Percentiles rank a stretch among this genome's conserved stretches.
Evolutionary conservation across 2,329 filamentous ascomycete genomes (phyloP).

Genomic region (Leptographium flavum): DNA sequence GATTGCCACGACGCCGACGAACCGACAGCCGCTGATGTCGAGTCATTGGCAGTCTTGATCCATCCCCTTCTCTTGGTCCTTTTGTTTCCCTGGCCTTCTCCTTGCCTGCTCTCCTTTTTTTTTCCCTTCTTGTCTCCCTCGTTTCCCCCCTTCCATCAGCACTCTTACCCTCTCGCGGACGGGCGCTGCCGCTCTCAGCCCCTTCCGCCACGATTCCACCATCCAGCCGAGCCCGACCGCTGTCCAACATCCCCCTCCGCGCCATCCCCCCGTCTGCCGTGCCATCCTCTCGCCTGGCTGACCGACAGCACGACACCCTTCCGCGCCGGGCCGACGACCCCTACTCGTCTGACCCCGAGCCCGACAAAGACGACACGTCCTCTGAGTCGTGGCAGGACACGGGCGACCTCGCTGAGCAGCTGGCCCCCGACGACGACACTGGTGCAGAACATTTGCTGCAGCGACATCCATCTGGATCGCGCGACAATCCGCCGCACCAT

Average conservation of each 20-base stretch:
- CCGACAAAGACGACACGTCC: too few species aligned
- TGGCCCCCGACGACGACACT: constrained; percentile 58
- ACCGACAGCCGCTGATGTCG: too few species aligned
- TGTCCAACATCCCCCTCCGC: constrained; percentile 78
- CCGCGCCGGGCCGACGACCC: constrained; percentile 21
- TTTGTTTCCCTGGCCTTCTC: background rate
- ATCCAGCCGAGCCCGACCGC: constrained; percentile 48
- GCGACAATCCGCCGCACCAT: constrained; percentile 31
- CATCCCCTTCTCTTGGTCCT: background rate
- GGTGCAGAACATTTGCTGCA: too few species aligned
- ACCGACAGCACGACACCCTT: constrained; percentile 27
- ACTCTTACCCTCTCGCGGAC: constrained; percentile 25
- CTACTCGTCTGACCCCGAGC: too few species aligned
- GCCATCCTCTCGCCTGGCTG: constrained; percentile 18
- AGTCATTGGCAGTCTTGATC: background rate
- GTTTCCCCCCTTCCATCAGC: background rate
- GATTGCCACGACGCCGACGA: too few species aligned
- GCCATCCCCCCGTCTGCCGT: constrained; percentile 32
- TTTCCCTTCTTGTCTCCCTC: background rate
- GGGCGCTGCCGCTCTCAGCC: constrained; percentile 70
- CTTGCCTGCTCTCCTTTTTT: background rate
- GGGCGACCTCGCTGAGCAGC: constrained; percentile 85
- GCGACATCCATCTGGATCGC: constrained; percentile 18
- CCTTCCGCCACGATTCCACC: constrained; percentile 71
- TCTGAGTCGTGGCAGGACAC: constrained; percentile 74